These are phyloP conservation scores for Aspergillus coremiiformis DNA, from an alignment of 495 filamentous ascomycete genomes.

Conservation along the genomic window DNA sequence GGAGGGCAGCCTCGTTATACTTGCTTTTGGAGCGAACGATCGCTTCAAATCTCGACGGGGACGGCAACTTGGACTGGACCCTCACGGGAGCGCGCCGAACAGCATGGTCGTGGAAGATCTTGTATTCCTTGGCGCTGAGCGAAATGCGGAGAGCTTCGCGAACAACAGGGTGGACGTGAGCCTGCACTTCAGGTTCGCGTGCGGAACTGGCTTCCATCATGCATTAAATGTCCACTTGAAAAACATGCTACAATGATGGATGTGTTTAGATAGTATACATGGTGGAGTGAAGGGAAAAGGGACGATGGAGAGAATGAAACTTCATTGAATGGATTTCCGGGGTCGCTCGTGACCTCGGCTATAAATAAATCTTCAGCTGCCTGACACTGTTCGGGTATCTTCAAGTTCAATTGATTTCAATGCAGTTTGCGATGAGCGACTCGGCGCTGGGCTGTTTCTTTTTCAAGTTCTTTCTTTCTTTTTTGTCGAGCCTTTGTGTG, in stretches of 20 bases:
- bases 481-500: too few species aligned
- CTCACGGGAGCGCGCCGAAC: slow-evolving; percentile 53
- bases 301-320: slow-evolving; percentile 2
- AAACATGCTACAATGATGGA: background rate
- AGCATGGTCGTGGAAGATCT: slow-evolving; percentile 69
- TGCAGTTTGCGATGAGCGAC: too few species aligned
- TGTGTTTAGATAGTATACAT: background rate
- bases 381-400: too few species aligned
- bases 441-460: too few species aligned
- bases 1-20: slow-evolving; percentile 71
- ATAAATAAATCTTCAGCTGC: background rate
- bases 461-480: too few species aligned
- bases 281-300: background rate
- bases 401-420: too few species aligned
- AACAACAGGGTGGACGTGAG: slow-evolving; percentile 17
- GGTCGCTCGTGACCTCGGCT: slow-evolving; percentile 22
- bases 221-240: background rate
- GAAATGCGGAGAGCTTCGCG: slow-evolving; percentile 78
- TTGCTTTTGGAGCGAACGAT: slow-evolving; percentile 51
- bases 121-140: slow-evolving; percentile 78
- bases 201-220: slow-evolving; percentile 12
- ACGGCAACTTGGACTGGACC: slow-evolving; percentile 53
- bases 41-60: slow-evolving; percentile 46
- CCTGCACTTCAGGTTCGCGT: slow-evolving; percentile 11
- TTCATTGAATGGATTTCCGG: too few species aligned